phyloP scores from a whole-genome alignment of 257 asterid species.

The Scutellaria barbata region DNA sequence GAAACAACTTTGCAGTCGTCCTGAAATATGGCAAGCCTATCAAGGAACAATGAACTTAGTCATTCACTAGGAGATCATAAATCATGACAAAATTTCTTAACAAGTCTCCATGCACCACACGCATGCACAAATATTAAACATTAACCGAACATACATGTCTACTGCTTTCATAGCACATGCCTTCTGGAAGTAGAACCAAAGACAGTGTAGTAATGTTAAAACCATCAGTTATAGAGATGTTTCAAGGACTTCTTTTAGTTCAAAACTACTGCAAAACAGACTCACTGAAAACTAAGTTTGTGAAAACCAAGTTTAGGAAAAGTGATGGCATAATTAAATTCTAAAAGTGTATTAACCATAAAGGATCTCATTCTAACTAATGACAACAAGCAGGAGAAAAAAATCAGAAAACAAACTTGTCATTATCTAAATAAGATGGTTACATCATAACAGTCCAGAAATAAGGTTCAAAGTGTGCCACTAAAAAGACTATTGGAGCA shows the following conservation, averaged over 20 bases:
- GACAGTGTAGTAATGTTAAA: neutral
- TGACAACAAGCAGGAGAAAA: neutral
- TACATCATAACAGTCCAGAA: neutral
- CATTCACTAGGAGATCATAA: conserved; percentile 28
- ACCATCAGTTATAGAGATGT: neutral
- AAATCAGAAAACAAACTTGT: conserved; percentile 20
- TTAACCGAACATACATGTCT: conserved; percentile 5
- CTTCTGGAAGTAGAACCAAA: neutral
- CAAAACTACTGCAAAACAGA: neutral
- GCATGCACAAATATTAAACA: conserved; percentile 6
- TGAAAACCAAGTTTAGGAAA: neutral
- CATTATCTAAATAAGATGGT: neutral
- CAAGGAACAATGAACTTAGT: conserved; percentile 36
- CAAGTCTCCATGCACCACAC: neutral
- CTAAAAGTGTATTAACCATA: neutral
- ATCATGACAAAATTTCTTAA: conserved; percentile 25
- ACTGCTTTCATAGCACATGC: conserved; percentile 4
- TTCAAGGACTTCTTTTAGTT: neutral
- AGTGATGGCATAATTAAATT: neutral
- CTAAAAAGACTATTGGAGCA: neutral
- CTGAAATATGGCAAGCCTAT: conserved; percentile 95
- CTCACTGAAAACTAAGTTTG: neutral
- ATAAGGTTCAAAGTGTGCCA: conserved; percentile 8
- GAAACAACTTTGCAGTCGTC: conserved; percentile 78
- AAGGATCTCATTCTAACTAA: neutral